A percentile compares a stretch with the other conserved stretches of the same genome.
phyloP scores from a whole-genome alignment of 495 filamentous ascomycete species.

The Schizothecium vesticola region DNA sequence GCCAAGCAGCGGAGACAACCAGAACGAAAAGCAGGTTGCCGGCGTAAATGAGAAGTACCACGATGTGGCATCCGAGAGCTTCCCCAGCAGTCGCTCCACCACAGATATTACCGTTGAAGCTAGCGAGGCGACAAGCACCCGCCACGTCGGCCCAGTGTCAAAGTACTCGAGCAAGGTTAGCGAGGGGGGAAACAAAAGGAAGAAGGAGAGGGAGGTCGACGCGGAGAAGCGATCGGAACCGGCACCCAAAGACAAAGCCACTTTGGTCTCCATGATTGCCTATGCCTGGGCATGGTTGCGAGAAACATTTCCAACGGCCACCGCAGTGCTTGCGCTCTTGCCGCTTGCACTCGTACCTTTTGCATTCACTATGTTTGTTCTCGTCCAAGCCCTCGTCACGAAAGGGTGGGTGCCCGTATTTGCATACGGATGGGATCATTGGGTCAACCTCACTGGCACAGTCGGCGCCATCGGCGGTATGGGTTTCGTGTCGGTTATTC shows the following conservation, averaged over 20 bases:
- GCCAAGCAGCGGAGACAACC: not conserved
- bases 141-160: not conserved
- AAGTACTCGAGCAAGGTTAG: not conserved
- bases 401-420: constrained; percentile 65
- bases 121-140: not conserved
- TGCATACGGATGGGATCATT: constrained; percentile 61
- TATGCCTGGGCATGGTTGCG: constrained; percentile 50
- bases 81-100: not conserved
- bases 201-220: not conserved
- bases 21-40: not conserved
- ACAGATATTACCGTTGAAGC: not conserved
- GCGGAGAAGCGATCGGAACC: not conserved
- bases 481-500: constrained; percentile 59
- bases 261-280: constrained; percentile 42
- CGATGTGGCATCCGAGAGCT: not conserved
- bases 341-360: constrained; percentile 61
- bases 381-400: constrained; percentile 60
- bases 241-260: constrained; percentile 18
- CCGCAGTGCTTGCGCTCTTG: constrained; percentile 53
- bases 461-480: constrained; percentile 61
- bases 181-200: not conserved
- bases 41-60: not conserved
- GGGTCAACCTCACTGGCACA: constrained; percentile 60
- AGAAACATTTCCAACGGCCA: constrained; percentile 61
- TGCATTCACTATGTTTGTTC: constrained; percentile 61